Percentiles rank a stretch among this genome's conserved stretches.
phyloP scores from a whole-genome alignment of 208 protist species.

The Polymyxa betae region DNA sequence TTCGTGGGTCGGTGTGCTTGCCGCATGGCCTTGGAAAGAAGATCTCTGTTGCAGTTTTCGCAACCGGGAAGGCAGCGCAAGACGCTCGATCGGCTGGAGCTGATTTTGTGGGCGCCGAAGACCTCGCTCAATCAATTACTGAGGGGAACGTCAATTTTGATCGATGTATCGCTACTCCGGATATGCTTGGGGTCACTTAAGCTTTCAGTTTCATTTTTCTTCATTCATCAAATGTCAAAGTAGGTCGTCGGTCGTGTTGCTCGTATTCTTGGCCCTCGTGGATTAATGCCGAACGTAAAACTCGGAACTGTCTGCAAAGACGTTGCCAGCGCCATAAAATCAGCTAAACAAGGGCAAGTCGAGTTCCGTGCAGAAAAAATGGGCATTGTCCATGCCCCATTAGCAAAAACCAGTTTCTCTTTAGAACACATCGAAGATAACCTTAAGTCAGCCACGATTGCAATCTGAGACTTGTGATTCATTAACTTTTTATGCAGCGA shows the following conservation, averaged over 20 bases:
- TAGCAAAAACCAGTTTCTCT: conserved; percentile 55
- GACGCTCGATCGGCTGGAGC: conserved; percentile 61
- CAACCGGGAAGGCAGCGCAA: conserved; percentile 48
- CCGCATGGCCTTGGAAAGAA: conserved; percentile 64
- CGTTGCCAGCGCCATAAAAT: conserved; percentile 49
- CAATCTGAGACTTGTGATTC: neutral
- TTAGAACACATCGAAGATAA: conserved; percentile 21
- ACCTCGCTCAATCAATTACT: conserved; percentile 62
- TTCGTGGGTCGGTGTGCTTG: conserved; percentile 61
- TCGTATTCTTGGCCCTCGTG: conserved; percentile 64
- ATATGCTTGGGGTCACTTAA: conserved; percentile 64
- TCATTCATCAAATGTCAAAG: too few relatives aligned
- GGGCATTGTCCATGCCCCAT: conserved; percentile 35
- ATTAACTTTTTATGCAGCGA: neutral
- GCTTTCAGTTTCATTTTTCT: too few relatives aligned
- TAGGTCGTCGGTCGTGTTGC: conserved; percentile 59
- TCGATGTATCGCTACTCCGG: conserved; percentile 63
- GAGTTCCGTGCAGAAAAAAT: conserved; percentile 45
- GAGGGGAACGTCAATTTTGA: conserved; percentile 62
- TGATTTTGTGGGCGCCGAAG: conserved; percentile 65
- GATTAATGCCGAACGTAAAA: conserved; percentile 68
- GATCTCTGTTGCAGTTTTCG: conserved; percentile 63
- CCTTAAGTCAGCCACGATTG: conserved; percentile 11
- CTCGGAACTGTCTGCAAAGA: conserved; percentile 64
- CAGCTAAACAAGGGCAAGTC: conserved; percentile 61